Evolutionary conservation across 495 filamentous ascomycete species (phyloP).

Genomic region (Talaromyces trachyspermus): DNA sequence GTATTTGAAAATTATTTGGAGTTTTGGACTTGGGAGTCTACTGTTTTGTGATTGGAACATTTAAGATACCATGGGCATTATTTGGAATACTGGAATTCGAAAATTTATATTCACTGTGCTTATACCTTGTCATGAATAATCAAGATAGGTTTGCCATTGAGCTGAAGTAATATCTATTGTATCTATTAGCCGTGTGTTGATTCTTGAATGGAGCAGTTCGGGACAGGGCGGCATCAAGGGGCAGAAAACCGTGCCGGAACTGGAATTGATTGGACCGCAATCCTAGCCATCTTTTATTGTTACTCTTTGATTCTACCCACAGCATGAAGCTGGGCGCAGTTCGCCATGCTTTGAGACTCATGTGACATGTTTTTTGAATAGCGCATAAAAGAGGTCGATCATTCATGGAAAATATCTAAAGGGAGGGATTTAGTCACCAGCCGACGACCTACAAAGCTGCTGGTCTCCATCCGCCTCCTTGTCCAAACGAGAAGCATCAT

Average conservation of each 20-base stretch:
- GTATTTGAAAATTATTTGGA: neutral
- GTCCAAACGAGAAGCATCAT: no score
- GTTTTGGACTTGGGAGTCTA: slow-evolving; percentile 12
- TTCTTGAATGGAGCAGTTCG: neutral
- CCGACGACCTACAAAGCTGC: no score
- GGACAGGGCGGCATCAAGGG: neutral
- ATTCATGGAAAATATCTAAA: no score
- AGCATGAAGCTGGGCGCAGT: neutral
- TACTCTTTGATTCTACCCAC: neutral
- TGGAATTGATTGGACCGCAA: neutral
- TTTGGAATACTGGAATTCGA: no score
- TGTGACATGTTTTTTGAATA: neutral
- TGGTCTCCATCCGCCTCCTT: no score
- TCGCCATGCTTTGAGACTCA: neutral
- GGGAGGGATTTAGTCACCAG: no score
- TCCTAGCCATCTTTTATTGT: no score
- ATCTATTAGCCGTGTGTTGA: no score
- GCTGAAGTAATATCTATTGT: neutral
- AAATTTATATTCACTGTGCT: no score
- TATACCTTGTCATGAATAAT: no score
- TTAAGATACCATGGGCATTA: slow-evolving; percentile 1
- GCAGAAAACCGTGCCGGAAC: neutral
- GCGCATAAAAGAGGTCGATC: neutral
- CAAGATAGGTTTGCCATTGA: no score
- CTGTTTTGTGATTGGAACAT: slow-evolving; percentile 12